phyloP scores from a whole-genome alignment of 2,329 filamentous ascomycete species.

The Colletotrichum eleusines region DNA sequence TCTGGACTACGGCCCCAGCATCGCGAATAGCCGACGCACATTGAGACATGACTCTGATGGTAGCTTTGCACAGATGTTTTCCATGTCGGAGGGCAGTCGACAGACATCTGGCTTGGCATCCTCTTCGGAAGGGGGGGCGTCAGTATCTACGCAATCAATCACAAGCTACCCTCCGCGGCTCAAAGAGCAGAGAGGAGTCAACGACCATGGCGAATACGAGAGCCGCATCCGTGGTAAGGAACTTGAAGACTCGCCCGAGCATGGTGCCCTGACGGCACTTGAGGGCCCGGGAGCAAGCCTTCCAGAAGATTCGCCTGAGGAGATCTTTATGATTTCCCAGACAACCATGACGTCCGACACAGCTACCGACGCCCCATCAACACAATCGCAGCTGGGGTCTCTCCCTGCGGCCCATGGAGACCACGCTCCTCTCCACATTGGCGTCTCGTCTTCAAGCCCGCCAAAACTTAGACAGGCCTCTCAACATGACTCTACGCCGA shows the following conservation, averaged over 20 bases:
- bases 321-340: conserved; percentile 60
- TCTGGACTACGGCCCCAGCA: conserved; percentile 51
- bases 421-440: conserved; percentile 40
- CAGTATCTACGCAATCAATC: conserved; percentile 13
- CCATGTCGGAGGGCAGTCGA: conserved; percentile 64
- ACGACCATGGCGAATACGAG: conserved; percentile 55
- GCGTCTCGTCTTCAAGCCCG: conserved; percentile 44
- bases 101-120: conserved; percentile 53
- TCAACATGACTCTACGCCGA: conserved; percentile 54
- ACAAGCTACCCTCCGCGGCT: conserved; percentile 42
- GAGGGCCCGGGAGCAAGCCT: conserved; percentile 5
- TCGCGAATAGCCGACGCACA: conserved; percentile 49
- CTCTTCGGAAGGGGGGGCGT: conserved; percentile 50
- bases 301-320: conserved; percentile 51
- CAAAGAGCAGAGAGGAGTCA: conserved; percentile 41
- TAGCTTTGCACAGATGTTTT: conserved; percentile 70
- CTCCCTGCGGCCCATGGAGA: conserved; percentile 29
- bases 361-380: conserved; percentile 48
- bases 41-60: conserved; percentile 68
- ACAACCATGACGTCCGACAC: conserved; percentile 53
- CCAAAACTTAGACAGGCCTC: conserved; percentile 47
- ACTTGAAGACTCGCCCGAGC: conserved; percentile 46
- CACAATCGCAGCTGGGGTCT: conserved; percentile 34
- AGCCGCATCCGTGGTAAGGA: conserved; percentile 60
- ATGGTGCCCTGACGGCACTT: conserved; percentile 19